These are phyloP conservation scores for Myrica gale DNA, from an alignment of 306 rosid species.

Conservation along the genomic window DNA sequence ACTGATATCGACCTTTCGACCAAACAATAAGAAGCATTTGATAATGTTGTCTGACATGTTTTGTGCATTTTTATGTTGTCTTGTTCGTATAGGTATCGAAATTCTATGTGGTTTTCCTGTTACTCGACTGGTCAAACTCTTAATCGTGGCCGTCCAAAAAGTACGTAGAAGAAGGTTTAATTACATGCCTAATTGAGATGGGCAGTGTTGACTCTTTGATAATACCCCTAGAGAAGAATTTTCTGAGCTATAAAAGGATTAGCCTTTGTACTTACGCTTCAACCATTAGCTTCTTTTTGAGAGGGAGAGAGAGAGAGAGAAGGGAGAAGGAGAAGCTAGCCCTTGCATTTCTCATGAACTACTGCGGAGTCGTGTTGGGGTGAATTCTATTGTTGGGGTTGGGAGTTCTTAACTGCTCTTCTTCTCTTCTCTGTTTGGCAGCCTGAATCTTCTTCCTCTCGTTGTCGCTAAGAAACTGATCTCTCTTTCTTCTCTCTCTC, in stretches of 20 bases:
- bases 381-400: conserved; percentile 98
- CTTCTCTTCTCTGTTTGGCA: conserved; percentile 70
- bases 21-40: not conserved
- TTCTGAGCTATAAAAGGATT: conserved; percentile 24
- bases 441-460: conserved; percentile 15
- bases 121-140: conserved; percentile 22
- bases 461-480: not conserved
- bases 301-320: conserved; percentile 17
- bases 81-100: not conserved
- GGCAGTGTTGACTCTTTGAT: not conserved
- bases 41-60: not conserved
- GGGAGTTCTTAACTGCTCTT: conserved; percentile 98
- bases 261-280: conserved; percentile 57
- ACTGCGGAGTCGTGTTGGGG: conserved; percentile 98
- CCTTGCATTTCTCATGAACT: conserved; percentile 92
- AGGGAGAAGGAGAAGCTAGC: not conserved
- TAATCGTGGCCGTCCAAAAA: conserved; percentile 1
- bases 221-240: conserved; percentile 19
- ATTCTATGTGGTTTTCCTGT: not conserved
- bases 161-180: too few relatives aligned
- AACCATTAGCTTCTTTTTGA: conserved; percentile 27
- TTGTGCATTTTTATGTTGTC: not conserved
- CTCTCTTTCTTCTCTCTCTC: not conserved
- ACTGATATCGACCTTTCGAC: conserved; percentile 5
- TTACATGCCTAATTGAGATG: too few relatives aligned